Conservation (phyloP, 139 green algal genomes). For the Chlorella sp. region DNA sequence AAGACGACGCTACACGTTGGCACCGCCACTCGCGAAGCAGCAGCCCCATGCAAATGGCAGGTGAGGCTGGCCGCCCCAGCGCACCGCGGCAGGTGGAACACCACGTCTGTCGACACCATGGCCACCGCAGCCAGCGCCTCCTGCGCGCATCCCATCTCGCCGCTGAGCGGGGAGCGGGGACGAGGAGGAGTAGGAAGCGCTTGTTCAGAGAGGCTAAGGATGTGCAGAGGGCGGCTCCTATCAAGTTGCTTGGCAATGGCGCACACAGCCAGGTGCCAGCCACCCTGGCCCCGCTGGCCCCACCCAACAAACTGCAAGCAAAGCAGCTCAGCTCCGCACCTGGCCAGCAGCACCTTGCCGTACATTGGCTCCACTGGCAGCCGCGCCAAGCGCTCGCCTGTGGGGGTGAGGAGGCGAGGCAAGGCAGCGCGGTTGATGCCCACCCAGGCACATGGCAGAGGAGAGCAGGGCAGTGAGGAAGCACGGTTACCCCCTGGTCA, state of each 20-base stretch:
- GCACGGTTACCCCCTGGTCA: background rate
- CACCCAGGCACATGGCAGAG: background rate
- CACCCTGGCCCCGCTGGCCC: too few relatives aligned
- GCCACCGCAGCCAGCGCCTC: conserved; percentile 81
- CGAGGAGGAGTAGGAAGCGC: background rate
- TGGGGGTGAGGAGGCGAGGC: background rate
- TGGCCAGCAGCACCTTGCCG: conserved; percentile 44
- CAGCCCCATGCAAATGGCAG: too few relatives aligned
- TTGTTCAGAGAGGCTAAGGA: too few relatives aligned
- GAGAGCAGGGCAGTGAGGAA: background rate
- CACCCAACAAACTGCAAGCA: too few relatives aligned
- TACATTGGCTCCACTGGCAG: conserved; percentile 90
- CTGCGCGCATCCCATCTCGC: conserved; percentile 66
- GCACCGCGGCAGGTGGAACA: conserved; percentile 61
- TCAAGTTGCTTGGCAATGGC: too few relatives aligned
- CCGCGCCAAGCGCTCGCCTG: conserved; percentile 58
- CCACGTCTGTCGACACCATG: conserved; percentile 78
- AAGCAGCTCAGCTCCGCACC: background rate
- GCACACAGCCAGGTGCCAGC: too few relatives aligned
- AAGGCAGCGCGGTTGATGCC: too few relatives aligned
- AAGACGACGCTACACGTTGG: too few relatives aligned
- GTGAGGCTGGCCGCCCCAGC: background rate
- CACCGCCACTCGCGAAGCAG: too few relatives aligned
- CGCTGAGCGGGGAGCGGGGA: conserved; percentile 26
- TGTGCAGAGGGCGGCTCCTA: background rate